Conservation (phyloP, 129 eudicot genomes). For the Artemisia argyi region DNA sequence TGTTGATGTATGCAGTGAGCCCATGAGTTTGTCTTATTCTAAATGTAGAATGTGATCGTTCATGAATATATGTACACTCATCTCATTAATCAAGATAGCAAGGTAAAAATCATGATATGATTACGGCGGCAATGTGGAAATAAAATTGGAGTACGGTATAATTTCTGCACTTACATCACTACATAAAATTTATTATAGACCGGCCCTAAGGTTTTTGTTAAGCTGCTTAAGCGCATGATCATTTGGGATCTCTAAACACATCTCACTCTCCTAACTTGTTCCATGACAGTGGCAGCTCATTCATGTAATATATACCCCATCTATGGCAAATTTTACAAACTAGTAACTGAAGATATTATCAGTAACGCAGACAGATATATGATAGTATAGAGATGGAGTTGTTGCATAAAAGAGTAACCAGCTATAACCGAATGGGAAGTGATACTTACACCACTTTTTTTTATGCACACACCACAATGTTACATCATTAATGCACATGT, state of each 20-base stretch:
- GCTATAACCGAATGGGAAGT: too few species aligned
- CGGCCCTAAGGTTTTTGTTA: too few species aligned
- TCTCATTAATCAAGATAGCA: background rate
- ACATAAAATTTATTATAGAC: background rate
- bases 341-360: background rate
- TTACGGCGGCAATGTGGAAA: background rate
- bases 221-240: too few species aligned
- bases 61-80: background rate
- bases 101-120: background rate
- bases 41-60: background rate
- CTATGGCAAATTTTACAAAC: background rate
- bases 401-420: too few species aligned
- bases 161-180: background rate
- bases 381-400: background rate
- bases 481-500: too few species aligned
- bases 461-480: too few species aligned
- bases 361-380: background rate
- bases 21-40: background rate
- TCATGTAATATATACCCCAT: background rate
- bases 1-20: background rate
- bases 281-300: constrained; percentile 1
- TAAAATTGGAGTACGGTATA: background rate
- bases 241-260: too few species aligned
- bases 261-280: background rate
- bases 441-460: too few species aligned